Conservation (phyloP, 2,329 filamentous ascomycete species). For the Fusarium sterilihyphosum region DNA sequence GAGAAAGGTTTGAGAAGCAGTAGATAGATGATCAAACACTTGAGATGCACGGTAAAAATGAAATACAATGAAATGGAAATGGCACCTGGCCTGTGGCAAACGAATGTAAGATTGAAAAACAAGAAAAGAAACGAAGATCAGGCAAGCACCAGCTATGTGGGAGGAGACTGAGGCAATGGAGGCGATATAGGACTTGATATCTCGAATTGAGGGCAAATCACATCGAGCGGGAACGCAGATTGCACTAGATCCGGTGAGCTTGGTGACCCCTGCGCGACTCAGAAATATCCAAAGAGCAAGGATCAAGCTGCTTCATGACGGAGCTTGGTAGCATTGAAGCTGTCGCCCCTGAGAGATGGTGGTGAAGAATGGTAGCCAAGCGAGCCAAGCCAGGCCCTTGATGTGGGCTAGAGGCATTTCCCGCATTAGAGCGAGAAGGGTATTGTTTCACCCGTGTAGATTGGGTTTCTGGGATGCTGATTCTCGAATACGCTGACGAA, state of each 20-base stretch:
- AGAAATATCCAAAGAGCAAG: conserved; percentile 28
- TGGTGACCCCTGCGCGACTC: conserved; percentile 17
- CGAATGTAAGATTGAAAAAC: conserved; percentile 25
- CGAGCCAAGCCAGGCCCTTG: conserved; percentile 27
- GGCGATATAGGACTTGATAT: conserved; percentile 35
- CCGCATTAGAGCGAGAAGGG: conserved; percentile 32
- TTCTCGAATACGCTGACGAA: neutral
- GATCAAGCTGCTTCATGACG: conserved; percentile 32
- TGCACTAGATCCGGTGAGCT: conserved; percentile 13
- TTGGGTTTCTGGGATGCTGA: conserved; percentile 13
- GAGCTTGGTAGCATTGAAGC: conserved; percentile 30
- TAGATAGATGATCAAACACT: conserved; percentile 7
- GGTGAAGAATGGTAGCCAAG: conserved; percentile 29
- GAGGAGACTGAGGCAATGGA: conserved; percentile 8
- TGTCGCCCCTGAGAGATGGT: conserved; percentile 25
- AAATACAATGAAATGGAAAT: conserved; percentile 1
- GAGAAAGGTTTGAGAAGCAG: conserved; percentile 1
- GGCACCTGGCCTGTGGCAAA: conserved; percentile 37
- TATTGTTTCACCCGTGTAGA: conserved; percentile 30
- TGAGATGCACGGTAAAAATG: conserved; percentile 21
- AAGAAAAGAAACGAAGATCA: conserved; percentile 31
- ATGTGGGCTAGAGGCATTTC: conserved; percentile 21
- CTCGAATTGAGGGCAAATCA: conserved; percentile 26
- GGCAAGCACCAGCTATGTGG: conserved; percentile 12
- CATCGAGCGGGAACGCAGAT: conserved; percentile 28